These are phyloP conservation scores for Cucumis cinereus DNA, from an alignment of 306 rosid species.

Conservation along the genomic window DNA sequence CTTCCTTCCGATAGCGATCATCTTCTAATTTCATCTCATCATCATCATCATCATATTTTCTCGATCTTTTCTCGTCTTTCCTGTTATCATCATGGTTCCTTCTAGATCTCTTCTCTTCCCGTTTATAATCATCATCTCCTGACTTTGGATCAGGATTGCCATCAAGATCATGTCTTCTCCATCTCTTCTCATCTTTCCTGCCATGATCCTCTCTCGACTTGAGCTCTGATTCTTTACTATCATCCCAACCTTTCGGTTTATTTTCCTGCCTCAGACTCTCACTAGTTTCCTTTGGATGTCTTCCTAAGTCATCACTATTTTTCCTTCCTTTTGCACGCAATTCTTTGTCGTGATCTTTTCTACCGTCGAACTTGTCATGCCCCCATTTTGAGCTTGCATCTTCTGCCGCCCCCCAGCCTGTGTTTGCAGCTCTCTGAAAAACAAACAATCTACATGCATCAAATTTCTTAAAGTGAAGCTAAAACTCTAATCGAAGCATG, in stretches of 20 bases:
- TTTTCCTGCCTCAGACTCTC: conserved; percentile 38
- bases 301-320: conserved; percentile 18
- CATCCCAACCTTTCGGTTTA: conserved; percentile 25
- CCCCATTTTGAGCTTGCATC: conserved; percentile 47
- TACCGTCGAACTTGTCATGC: conserved; percentile 51
- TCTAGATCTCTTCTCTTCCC: conserved; percentile 37
- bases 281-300: conserved; percentile 22
- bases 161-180: conserved; percentile 21
- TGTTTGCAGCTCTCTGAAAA: conserved; percentile 84
- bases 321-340: conserved; percentile 17
- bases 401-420: conserved; percentile 69
- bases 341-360: conserved; percentile 27
- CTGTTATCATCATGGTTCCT: conserved; percentile 15
- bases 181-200: conserved; percentile 36
- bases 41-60: conserved; percentile 17
- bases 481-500: background rate
- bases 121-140: conserved; percentile 23
- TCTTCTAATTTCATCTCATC: conserved; percentile 33
- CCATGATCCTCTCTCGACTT: conserved; percentile 30
- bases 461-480: background rate
- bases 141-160: conserved; percentile 28
- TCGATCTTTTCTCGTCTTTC: conserved; percentile 32
- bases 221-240: conserved; percentile 16
- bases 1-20: conserved; percentile 27
- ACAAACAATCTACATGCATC: background rate